phyloP scores from a whole-genome alignment of 768 basidiomycete genomes.

The Lactifluus pinguis region DNA sequence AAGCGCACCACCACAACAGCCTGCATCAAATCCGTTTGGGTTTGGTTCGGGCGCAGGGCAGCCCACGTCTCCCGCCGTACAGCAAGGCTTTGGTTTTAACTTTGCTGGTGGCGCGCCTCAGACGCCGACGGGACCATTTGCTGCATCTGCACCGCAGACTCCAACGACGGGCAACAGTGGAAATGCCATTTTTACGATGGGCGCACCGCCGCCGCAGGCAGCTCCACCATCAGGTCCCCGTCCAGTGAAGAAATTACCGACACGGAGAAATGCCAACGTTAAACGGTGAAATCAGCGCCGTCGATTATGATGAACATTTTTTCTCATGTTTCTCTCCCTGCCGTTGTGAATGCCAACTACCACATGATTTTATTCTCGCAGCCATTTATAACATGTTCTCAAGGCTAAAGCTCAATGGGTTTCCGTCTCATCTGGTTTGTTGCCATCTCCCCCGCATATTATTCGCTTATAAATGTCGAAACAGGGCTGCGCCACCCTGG shows the following conservation, averaged over 20 bases:
- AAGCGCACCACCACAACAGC: conserved; percentile 25
- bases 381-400: background rate
- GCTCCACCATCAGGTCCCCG: conserved; percentile 18
- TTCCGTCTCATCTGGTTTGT: conserved; percentile 4
- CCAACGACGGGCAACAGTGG: conserved; percentile 5
- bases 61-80: conserved; percentile 27
- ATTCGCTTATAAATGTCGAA: background rate
- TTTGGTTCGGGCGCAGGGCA: conserved; percentile 25
- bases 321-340: background rate
- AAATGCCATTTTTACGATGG: conserved; percentile 25
- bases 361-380: background rate
- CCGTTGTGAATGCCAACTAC: background rate
- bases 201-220: conserved; percentile 21
- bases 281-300: conserved; percentile 3
- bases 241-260: conserved; percentile 27
- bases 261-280: conserved; percentile 22
- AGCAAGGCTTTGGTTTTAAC: conserved; percentile 21
- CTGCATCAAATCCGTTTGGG: conserved; percentile 26
- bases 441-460: background rate
- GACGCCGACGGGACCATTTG: conserved; percentile 24
- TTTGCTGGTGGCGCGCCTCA: conserved; percentile 20
- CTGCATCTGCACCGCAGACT: conserved; percentile 17
- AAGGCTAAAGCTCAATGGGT: background rate
- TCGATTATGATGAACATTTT: background rate
- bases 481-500: background rate